Evolutionary conservation across 192 early-diverging fungal genomes (phyloP).

Genomic region (Geranomyces michiganensis): DNA sequence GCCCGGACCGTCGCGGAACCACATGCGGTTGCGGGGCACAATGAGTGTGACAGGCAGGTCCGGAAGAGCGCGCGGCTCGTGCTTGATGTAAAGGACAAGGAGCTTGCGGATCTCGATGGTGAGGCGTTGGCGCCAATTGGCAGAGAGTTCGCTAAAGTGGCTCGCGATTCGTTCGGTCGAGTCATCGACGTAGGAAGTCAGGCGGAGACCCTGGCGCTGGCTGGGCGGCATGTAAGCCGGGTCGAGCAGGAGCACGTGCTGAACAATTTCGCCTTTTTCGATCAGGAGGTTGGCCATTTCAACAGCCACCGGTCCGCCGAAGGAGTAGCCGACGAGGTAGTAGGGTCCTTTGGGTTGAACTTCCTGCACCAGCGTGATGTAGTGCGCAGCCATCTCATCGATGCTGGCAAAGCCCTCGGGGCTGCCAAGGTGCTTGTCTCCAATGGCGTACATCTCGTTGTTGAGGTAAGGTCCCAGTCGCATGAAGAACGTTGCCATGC

Average conservation of each 20-base stretch:
- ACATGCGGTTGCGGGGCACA: constrained; percentile 7
- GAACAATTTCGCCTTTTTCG: constrained; percentile 18
- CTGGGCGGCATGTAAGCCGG: neutral
- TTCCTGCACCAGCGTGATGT: constrained; percentile 12
- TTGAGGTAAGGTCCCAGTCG: constrained; percentile 12
- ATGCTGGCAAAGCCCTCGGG: constrained; percentile 4
- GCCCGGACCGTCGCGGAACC: constrained; percentile 13
- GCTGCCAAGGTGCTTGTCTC: constrained; percentile 10
- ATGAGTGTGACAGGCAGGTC: constrained; percentile 11
- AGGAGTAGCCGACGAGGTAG: constrained; percentile 8
- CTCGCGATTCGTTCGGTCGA: constrained; percentile 8
- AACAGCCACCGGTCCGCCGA: constrained; percentile 15
- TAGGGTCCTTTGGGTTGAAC: constrained; percentile 24
- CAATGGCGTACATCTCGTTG: constrained; percentile 19
- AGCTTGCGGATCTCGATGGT: constrained; percentile 14
- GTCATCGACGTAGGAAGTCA: neutral
- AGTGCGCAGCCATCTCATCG: constrained; percentile 19
- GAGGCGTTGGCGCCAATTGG: neutral
- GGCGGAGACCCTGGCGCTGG: neutral
- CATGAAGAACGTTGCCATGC: constrained; percentile 16
- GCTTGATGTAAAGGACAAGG: neutral
- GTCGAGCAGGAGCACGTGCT: constrained; percentile 18
- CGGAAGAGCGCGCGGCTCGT: neutral
- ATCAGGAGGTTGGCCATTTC: constrained; percentile 13
- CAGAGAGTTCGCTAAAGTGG: constrained; percentile 10